These are phyloP conservation scores for Annona squamosa DNA, from an alignment of 164 flowering plant species.

Conservation along the genomic window DNA sequence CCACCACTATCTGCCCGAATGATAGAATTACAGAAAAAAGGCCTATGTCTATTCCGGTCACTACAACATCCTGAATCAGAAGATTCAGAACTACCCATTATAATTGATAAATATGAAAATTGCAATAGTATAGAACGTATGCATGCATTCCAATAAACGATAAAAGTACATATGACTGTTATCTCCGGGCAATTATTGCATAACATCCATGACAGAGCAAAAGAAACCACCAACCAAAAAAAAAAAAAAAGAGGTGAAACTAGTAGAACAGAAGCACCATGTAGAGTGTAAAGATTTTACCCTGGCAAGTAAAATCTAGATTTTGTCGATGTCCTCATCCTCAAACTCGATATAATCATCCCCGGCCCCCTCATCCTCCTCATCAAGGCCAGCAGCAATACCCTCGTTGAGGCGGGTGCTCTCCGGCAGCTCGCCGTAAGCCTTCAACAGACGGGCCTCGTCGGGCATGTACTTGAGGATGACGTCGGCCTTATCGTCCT, in stretches of 20 bases:
- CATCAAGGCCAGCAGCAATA: slow-evolving; percentile 17
- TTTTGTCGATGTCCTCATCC: slow-evolving; percentile 27
- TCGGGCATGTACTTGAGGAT: slow-evolving; percentile 29
- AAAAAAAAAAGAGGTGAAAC: not conserved
- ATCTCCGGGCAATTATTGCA: not conserved
- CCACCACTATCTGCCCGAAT: not conserved
- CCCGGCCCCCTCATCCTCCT: slow-evolving; percentile 19
- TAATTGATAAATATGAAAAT: not conserved
- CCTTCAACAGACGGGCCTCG: slow-evolving; percentile 24
- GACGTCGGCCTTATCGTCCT: slow-evolving; percentile 26
- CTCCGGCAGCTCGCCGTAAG: slow-evolving; percentile 27
- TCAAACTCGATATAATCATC: slow-evolving; percentile 24
- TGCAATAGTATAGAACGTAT: not conserved
- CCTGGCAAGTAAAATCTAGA: slow-evolving; percentile 7
- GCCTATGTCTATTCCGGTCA: not conserved
- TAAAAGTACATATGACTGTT: not conserved
- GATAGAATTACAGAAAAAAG: not conserved
- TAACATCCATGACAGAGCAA: not conserved
- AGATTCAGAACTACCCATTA: not conserved
- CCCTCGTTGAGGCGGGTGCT: slow-evolving; percentile 23
- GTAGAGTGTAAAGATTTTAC: not conserved
- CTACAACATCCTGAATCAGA: not conserved
- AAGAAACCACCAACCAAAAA: not conserved
- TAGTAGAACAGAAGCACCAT: not conserved
- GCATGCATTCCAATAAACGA: not conserved